phyloP scores from a whole-genome alignment of 1,139 yeast species.

The Hyphopichia fennica region DNA sequence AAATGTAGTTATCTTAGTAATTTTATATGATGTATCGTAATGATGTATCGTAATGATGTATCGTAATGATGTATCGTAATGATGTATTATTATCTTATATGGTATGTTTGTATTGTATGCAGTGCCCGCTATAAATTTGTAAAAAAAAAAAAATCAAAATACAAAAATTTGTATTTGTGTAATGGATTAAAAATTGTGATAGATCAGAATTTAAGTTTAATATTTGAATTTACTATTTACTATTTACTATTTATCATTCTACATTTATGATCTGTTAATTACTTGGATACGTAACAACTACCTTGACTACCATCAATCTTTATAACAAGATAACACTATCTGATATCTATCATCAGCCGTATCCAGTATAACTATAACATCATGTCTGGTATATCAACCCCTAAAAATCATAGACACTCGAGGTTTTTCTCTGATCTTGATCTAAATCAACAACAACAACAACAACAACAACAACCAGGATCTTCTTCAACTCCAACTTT shows the following conservation, averaged over 20 bases:
- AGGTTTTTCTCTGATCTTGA: not conserved
- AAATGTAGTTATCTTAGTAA: not conserved
- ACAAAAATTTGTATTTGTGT: too few species aligned
- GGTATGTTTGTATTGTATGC: too few species aligned
- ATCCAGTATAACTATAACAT: not conserved
- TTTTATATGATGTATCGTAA: too few species aligned
- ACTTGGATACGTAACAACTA: not conserved
- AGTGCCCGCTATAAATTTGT: too few species aligned
- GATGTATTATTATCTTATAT: too few species aligned
- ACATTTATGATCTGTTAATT: not conserved
- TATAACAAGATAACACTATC: too few species aligned
- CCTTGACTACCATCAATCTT: not conserved
- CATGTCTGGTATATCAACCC: not conserved
- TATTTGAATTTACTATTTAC: not conserved
- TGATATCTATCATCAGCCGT: too few species aligned
- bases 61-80: too few species aligned
- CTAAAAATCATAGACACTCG: not conserved
- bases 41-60: too few species aligned
- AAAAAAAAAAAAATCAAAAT: too few species aligned
- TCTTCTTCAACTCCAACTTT: not conserved
- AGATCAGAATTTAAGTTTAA: not conserved
- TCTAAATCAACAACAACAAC: not conserved
- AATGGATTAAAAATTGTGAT: too few species aligned
- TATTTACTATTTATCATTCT: not conserved
- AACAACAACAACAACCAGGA: too few species aligned